Conservation (phyloP, 2,329 filamentous ascomycete genomes). For the Tolypocladium cylindrosporum region DNA sequence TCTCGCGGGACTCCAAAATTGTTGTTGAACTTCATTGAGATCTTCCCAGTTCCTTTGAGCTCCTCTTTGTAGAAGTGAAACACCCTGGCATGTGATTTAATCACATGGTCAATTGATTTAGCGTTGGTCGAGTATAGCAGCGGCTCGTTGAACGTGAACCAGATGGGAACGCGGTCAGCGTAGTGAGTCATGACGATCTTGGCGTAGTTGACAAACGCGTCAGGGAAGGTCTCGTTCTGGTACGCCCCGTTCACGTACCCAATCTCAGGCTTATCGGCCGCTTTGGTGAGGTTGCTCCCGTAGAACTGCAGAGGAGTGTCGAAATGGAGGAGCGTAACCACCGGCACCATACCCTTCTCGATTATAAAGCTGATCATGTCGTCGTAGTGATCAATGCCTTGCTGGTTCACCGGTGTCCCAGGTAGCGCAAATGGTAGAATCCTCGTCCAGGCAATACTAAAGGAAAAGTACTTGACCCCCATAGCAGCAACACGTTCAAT, state of each 20-base stretch:
- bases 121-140: constrained; percentile 29
- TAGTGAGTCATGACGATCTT: constrained; percentile 41
- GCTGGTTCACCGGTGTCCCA: constrained; percentile 39
- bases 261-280: constrained; percentile 15
- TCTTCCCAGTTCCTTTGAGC: constrained; percentile 37
- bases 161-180: constrained; percentile 38
- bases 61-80: constrained; percentile 45
- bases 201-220: constrained; percentile 42
- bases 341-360: constrained; percentile 37
- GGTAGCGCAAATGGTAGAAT: constrained; percentile 41
- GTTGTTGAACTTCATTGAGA: constrained; percentile 38
- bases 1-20: constrained; percentile 41
- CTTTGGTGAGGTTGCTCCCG: constrained; percentile 18
- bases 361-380: constrained; percentile 40
- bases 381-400: constrained; percentile 42
- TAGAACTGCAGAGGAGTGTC: constrained; percentile 35
- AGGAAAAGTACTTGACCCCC: constrained; percentile 40
- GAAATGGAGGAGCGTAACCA: constrained; percentile 38
- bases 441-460: constrained; percentile 41
- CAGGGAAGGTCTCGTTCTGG: constrained; percentile 35
- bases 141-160: constrained; percentile 46
- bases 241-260: constrained; percentile 32
- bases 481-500: constrained; percentile 41
- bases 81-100: constrained; percentile 38
- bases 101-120: constrained; percentile 26